phyloP scores from a whole-genome alignment of 306 rosid genomes.

The Comarum palustre region DNA sequence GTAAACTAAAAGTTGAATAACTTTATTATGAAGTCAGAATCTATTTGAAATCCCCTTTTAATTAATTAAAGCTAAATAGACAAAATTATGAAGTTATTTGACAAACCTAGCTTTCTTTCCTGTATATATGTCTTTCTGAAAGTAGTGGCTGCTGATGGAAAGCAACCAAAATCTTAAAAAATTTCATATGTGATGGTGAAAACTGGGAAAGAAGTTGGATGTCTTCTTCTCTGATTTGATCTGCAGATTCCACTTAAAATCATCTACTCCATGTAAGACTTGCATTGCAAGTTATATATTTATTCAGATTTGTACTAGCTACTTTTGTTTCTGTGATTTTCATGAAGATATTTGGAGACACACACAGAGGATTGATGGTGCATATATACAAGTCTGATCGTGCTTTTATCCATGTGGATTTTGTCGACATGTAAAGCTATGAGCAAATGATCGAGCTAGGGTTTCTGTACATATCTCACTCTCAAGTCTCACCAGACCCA shows the following conservation, averaged over 20 bases:
- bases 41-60: slow-evolving; percentile 9
- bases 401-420: slow-evolving; percentile 20
- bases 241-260: neutral
- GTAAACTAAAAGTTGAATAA: slow-evolving; percentile 27
- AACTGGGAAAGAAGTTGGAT: slow-evolving; percentile 30
- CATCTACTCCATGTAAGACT: neutral
- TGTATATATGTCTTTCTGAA: slow-evolving; percentile 11
- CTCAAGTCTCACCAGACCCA: slow-evolving; percentile 11
- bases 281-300: neutral
- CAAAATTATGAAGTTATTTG: neutral
- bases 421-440: slow-evolving; percentile 22
- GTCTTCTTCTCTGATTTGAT: slow-evolving; percentile 26
- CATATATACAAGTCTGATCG: neutral
- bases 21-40: slow-evolving; percentile 33
- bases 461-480: neutral
- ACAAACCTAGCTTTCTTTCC: neutral
- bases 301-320: neutral
- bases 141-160: slow-evolving; percentile 18
- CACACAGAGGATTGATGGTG: neutral
- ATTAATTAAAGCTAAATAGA: neutral
- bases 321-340: neutral
- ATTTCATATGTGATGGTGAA: slow-evolving; percentile 16
- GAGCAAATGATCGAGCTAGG: slow-evolving; percentile 5
- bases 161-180: slow-evolving; percentile 14
- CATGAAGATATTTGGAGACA: neutral